Percentiles rank a stretch among this genome's conserved stretches.
These are phyloP conservation scores for Diplotaxis tenuifolia DNA, from an alignment of 345 rosid species.

Conservation along the genomic window DNA sequence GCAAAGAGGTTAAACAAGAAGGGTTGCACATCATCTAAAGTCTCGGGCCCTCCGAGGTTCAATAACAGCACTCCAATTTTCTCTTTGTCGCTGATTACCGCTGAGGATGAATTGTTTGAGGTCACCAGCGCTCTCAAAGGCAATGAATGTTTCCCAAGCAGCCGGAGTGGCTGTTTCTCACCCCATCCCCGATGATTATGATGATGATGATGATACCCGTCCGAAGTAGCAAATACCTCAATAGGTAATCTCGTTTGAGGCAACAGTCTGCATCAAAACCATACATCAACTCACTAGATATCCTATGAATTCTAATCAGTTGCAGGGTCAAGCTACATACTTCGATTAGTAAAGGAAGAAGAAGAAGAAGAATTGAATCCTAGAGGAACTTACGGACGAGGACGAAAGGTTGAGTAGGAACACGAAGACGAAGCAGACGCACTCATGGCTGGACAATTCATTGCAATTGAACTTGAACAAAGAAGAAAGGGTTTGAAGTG, in stretches of 20 bases:
- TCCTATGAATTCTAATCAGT: not conserved
- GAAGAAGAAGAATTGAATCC: not conserved
- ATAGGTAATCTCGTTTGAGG: conserved; percentile 42
- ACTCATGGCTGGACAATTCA: conserved; percentile 39
- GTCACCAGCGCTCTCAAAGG: conserved; percentile 61
- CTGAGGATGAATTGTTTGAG: conserved; percentile 42
- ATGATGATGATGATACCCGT: too few relatives aligned
- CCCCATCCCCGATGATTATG: conserved; percentile 34
- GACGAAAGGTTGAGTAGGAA: conserved; percentile 48
- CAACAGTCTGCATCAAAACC: conserved; percentile 37
- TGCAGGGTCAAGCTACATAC: not conserved
- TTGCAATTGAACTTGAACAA: not conserved
- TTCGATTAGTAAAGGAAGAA: not conserved
- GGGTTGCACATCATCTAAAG: conserved; percentile 95
- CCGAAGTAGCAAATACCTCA: conserved; percentile 37
- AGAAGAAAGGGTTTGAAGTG: not conserved
- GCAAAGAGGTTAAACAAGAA: conserved; percentile 97
- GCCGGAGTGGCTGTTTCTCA: conserved; percentile 22
- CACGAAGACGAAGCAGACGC: conserved; percentile 40
- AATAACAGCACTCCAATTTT: conserved; percentile 80
- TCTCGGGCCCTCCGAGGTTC: conserved; percentile 98
- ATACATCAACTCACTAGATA: not conserved
- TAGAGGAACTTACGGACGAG: conserved; percentile 36
- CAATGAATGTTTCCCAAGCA: conserved; percentile 29
- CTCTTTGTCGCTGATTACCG: conserved; percentile 54